Percentiles rank a stretch among this genome's conserved stretches.
Conservation (phyloP, 495 filamentous ascomycete genomes). For the Penicillium silybi region DNA sequence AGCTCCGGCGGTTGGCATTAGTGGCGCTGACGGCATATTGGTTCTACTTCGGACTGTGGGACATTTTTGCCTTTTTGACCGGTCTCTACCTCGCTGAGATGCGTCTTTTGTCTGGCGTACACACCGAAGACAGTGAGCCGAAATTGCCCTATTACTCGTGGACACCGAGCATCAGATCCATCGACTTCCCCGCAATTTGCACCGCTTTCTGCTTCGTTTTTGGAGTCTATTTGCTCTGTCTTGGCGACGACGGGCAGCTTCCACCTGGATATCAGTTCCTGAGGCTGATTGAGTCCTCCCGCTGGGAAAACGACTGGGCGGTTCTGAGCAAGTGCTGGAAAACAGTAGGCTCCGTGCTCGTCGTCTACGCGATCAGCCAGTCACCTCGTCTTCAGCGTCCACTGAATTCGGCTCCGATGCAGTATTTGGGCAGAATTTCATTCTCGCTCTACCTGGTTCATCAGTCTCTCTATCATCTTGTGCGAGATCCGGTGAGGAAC, state of each 20-base stretch:
- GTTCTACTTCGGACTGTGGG: constrained; percentile 39
- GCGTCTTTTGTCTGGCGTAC: constrained; percentile 9
- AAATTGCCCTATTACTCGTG: constrained; percentile 8
- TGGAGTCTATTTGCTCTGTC: constrained; percentile 9
- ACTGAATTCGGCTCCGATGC: constrained; percentile 19
- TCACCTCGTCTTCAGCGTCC: constrained; percentile 17
- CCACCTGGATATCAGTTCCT: constrained; percentile 10
- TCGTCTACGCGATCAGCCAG: constrained; percentile 11
- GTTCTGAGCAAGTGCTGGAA: constrained; percentile 13
- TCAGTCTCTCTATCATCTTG: constrained; percentile 16
- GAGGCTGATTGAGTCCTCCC: constrained; percentile 1
- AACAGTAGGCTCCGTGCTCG: constrained; percentile 3
- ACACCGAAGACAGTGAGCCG: neutral
- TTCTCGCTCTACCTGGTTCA: constrained; percentile 26
- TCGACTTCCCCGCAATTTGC: neutral
- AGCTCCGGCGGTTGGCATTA: constrained; percentile 29
- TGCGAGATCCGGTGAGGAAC: constrained; percentile 13
- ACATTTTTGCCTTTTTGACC: constrained; percentile 42
- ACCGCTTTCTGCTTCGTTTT: constrained; percentile 4
- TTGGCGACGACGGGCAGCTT: constrained; percentile 6
- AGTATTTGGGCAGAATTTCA: constrained; percentile 27
- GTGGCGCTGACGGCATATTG: constrained; percentile 28
- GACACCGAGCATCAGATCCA: neutral
- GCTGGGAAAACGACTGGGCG: constrained; percentile 10
- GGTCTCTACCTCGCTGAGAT: constrained; percentile 43